These are phyloP conservation scores for Gillenia trifoliata DNA, from an alignment of 306 rosid species.

Conservation along the genomic window DNA sequence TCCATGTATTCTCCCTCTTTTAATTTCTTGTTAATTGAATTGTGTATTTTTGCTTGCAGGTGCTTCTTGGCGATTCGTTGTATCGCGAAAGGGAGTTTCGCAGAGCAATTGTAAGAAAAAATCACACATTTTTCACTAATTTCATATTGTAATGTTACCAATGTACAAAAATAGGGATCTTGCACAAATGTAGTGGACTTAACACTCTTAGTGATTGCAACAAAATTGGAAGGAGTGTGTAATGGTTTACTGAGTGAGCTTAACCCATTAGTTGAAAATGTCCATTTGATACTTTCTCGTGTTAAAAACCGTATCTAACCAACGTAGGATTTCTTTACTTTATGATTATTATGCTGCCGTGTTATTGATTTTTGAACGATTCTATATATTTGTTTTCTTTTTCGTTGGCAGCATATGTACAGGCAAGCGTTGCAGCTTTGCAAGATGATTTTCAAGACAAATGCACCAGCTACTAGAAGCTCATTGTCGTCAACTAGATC, in stretches of 20 bases:
- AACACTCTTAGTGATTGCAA: not conserved
- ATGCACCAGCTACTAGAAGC: slow-evolving; percentile 51
- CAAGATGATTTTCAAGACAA: slow-evolving; percentile 76
- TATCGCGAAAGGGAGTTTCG: slow-evolving; percentile 80
- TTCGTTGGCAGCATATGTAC: slow-evolving; percentile 63
- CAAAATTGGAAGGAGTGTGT: not conserved
- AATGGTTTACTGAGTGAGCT: not conserved
- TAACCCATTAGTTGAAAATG: not conserved
- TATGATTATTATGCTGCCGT: not conserved
- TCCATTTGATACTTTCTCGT: not conserved
- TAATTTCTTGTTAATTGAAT: not conserved
- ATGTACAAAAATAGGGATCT: not conserved
- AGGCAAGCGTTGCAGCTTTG: slow-evolving; percentile 83
- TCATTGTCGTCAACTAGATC: slow-evolving; percentile 70
- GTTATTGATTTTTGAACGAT: not conserved
- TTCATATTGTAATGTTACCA: not conserved
- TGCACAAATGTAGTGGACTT: not conserved
- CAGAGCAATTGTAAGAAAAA: slow-evolving; percentile 74
- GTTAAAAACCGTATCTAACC: not conserved
- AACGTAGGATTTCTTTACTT: not conserved
- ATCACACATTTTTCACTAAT: not conserved
- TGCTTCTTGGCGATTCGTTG: slow-evolving; percentile 75
- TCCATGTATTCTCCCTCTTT: not conserved
- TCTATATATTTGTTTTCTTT: slow-evolving; percentile 1
- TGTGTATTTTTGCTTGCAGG: slow-evolving; percentile 32